Conservation (phyloP, 192 early-diverging fungal genomes). For the Umbelopsis isabellina region DNA sequence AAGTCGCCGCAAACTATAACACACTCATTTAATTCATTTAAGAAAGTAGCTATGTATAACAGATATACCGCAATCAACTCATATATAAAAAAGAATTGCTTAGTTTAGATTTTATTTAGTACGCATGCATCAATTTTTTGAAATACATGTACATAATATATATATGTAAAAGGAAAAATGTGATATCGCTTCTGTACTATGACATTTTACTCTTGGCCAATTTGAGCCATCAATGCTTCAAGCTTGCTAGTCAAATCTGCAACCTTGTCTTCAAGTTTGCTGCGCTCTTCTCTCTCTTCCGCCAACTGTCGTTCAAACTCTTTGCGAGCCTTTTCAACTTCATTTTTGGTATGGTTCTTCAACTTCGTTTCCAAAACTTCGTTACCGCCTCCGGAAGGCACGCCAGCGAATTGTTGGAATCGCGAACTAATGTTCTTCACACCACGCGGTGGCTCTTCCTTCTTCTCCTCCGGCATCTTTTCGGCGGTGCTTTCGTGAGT, state of each 20-base stretch:
- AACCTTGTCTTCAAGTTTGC: conserved; percentile 34
- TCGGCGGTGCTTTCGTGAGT: conserved; percentile 27
- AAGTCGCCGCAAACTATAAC: no score
- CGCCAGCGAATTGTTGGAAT: conserved; percentile 31
- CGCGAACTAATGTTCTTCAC: conserved; percentile 37
- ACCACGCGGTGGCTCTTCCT: conserved; percentile 26
- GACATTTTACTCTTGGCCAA: conserved; percentile 5
- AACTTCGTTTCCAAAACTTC: conserved; percentile 45
- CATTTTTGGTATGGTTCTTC: conserved; percentile 37
- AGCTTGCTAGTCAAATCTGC: conserved; percentile 23
- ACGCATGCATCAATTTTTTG: background rate
- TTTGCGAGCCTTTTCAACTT: conserved; percentile 39
- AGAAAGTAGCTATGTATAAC: background rate
- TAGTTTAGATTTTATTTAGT: no score
- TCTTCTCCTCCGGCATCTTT: conserved; percentile 23
- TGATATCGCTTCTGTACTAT: background rate
- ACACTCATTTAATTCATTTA: background rate
- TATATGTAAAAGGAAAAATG: background rate
- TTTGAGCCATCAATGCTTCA: conserved; percentile 18
- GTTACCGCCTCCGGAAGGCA: conserved; percentile 29
- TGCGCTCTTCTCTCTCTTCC: conserved; percentile 34
- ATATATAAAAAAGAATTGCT: no score
- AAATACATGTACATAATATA: conserved; percentile 11
- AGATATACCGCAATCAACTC: no score
- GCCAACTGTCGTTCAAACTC: conserved; percentile 33